These are phyloP conservation scores for Phytophthora citricola DNA, from an alignment of 352 stramenopile species.

Conservation along the genomic window DNA sequence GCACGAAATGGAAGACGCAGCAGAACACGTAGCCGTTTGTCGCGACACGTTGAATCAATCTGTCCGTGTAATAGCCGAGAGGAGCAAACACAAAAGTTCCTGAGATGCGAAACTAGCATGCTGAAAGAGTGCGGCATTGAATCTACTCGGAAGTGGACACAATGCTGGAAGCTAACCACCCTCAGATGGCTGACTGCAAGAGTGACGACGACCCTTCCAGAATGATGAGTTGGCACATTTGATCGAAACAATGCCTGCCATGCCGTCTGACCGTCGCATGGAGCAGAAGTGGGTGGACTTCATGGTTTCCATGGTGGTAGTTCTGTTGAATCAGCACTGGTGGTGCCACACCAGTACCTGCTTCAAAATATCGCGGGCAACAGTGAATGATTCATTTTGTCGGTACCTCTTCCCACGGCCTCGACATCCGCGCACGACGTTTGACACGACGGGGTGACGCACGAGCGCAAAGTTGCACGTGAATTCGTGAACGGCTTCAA, in stretches of 20 bases:
- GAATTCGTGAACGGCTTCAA: slow-evolving; percentile 7
- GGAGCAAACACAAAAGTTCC: neutral
- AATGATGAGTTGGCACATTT: neutral
- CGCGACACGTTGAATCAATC: neutral
- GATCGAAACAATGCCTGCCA: neutral
- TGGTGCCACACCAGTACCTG: slow-evolving; percentile 1
- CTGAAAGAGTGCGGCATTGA: neutral
- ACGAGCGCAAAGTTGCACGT: neutral
- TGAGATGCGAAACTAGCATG: neutral
- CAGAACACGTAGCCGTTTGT: neutral
- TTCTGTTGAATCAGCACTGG: slow-evolving; percentile 6
- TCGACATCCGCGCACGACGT: neutral
- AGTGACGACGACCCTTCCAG: neutral
- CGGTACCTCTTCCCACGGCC: neutral
- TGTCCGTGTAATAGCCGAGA: neutral
- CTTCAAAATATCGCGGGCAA: neutral
- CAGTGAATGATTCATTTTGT: neutral
- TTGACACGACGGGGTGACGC: neutral
- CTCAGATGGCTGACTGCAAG: neutral
- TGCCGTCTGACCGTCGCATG: neutral
- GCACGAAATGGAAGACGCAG: neutral
- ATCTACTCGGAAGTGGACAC: neutral
- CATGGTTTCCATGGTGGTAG: slow-evolving; percentile 1
- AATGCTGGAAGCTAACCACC: neutral
- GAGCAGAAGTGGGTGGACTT: neutral